phyloP scores from a whole-genome alignment of 768 basidiomycete genomes.

The Serendipita sp. region DNA sequence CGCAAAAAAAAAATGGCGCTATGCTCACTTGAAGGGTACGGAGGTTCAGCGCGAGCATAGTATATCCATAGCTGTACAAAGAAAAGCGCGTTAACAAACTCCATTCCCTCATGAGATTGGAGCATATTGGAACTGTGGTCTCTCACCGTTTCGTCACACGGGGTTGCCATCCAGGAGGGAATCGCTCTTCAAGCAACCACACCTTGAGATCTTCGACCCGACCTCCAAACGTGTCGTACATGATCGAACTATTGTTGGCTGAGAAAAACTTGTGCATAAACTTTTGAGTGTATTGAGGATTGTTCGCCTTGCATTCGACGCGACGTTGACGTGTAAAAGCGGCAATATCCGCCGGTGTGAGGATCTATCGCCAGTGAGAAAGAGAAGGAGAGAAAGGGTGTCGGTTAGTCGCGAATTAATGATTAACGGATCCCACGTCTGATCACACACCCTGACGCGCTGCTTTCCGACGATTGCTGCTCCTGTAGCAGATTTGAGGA shows the following conservation, averaged over 20 bases:
- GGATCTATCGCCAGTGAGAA: constrained; percentile 13
- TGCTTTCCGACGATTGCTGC: constrained; percentile 42
- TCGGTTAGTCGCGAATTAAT: background rate
- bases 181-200: constrained; percentile 48
- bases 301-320: constrained; percentile 32
- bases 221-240: constrained; percentile 53
- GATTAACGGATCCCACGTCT: background rate
- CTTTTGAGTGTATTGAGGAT: constrained; percentile 38
- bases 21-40: background rate
- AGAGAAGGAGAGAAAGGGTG: too few species aligned
- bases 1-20: background rate
- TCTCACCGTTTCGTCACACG: constrained; percentile 18
- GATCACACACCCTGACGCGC: constrained; percentile 21
- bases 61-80: background rate
- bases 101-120: background rate
- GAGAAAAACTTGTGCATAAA: constrained; percentile 44
- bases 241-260: constrained; percentile 38
- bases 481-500: constrained; percentile 9
- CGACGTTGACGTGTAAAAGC: constrained; percentile 43
- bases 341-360: constrained; percentile 46
- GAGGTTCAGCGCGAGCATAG: background rate
- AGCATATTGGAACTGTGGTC: too few species aligned
- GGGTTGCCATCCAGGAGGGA: constrained; percentile 59
- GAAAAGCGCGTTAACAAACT: background rate
- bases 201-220: constrained; percentile 34